Base-by-base conservation (phyloP, 345 rosid genomes). In the Salix arbutifolia region DNA sequence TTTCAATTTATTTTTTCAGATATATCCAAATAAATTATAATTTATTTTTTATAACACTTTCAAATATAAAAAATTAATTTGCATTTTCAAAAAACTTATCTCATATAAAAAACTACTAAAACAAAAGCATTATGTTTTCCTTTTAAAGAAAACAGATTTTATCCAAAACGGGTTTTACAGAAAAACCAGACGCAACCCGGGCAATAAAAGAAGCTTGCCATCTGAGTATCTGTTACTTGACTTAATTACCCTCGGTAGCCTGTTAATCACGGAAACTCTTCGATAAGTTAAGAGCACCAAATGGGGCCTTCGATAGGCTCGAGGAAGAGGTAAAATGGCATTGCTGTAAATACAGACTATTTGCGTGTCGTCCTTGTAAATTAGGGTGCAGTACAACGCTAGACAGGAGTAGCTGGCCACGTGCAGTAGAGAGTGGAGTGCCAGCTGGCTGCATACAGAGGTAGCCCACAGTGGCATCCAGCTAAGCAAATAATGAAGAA, bases 401-500 rank as follows among this genome's bases (percentile, higher is more conserved):
- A n/a, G 82, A 73, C 82, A 82, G 77, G 40, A 17, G 75, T 61
- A 67, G 83, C 86, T 85, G 86, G 82, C 86, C 85, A 83, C 81
- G 85, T 85, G 85, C 75, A 31, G 48, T 25, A 4, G 56, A 56
- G 71, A 68, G 67, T 25, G 38, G 74, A 28, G 31, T 83, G 83
- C 86, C 88, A 83, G 83, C 84, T 83, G 86, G 84, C 75, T 18
- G 77, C 82, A 73, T 70, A 73, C 64, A 42, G 79, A 33, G 74
- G 8, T 17, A 53, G 17, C 71, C 46, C 53, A 74, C 74, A 76
- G 72, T 78, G 84, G 78, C 86, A 17, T 78, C 86, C 86, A 80
- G 79, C 86, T 78, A 80, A 81, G 88, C 84, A 46, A 30, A 23
- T 73, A 67, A 78, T 79, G 81, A 77, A 46, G 65, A 16, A 2